These are phyloP conservation scores for Bathelium albidoporum DNA, from an alignment of 495 filamentous ascomycete species.

Conservation along the genomic window DNA sequence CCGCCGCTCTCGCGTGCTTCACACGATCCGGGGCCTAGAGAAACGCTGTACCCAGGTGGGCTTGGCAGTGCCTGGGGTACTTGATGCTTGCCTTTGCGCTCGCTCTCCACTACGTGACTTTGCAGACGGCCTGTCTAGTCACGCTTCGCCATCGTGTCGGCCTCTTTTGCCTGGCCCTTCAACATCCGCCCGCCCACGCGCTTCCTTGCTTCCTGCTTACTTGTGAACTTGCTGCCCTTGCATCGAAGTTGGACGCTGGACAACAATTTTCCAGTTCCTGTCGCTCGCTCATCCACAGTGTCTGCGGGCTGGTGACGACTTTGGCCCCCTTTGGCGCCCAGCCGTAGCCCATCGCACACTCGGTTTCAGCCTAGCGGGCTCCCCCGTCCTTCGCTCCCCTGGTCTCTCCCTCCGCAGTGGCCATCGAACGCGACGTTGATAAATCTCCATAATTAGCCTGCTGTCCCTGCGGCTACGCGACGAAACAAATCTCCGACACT, in stretches of 20 bases:
- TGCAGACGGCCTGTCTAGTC: no score
- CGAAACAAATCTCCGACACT: conserved; percentile 6
- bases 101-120: background rate
- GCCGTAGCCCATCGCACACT: background rate
- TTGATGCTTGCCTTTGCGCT: no score
- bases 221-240: background rate
- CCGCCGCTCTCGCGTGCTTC: background rate
- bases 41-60: background rate
- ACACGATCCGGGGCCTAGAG: background rate
- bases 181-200: background rate
- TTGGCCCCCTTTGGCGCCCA: background rate
- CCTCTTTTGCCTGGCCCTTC: background rate
- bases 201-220: background rate
- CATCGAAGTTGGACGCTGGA: background rate
- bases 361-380: background rate
- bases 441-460: conserved; percentile 3
- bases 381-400: background rate
- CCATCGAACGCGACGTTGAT: conserved; percentile 1
- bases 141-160: background rate
- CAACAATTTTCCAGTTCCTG: no score
- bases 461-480: background rate
- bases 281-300: no score
- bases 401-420: background rate
- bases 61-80: background rate
- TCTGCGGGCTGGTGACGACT: no score